Conservation (phyloP, 139 green algal species). For the Ulvella scutata region DNA sequence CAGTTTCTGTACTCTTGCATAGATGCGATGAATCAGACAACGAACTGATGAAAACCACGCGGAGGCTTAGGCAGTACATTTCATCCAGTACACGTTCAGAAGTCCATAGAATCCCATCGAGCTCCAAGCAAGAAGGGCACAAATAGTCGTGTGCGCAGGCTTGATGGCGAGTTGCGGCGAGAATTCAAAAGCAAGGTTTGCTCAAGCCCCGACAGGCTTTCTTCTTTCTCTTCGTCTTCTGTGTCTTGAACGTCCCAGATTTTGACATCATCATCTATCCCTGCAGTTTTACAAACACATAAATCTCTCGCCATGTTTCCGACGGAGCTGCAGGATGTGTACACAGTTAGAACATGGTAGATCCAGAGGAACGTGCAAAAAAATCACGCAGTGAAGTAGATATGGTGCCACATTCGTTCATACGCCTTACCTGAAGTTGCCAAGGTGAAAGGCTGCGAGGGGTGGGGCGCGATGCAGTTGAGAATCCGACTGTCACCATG, state of each 20-base stretch:
- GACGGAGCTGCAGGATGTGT: no score
- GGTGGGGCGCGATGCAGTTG: conserved; percentile 40
- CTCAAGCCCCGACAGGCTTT: neutral
- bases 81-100: no score
- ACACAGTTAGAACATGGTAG: no score
- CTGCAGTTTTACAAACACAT: no score
- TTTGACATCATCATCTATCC: conserved; percentile 26
- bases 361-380: no score
- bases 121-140: neutral
- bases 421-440: conserved; percentile 25
- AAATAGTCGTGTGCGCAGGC: neutral
- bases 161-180: neutral
- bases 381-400: neutral
- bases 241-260: conserved; percentile 12
- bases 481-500: conserved; percentile 20
- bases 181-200: neutral
- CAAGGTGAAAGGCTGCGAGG: conserved; percentile 17
- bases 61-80: no score
- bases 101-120: no score
- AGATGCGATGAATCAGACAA: no score
- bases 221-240: neutral
- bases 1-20: no score
- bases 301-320: no score
- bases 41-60: no score
- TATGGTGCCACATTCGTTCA: no score